Evolutionary conservation across 2,329 filamentous ascomycete species (phyloP), one percentile per base, ranked within the genome.

Genomic region (Aspergillus japonicus): DNA sequence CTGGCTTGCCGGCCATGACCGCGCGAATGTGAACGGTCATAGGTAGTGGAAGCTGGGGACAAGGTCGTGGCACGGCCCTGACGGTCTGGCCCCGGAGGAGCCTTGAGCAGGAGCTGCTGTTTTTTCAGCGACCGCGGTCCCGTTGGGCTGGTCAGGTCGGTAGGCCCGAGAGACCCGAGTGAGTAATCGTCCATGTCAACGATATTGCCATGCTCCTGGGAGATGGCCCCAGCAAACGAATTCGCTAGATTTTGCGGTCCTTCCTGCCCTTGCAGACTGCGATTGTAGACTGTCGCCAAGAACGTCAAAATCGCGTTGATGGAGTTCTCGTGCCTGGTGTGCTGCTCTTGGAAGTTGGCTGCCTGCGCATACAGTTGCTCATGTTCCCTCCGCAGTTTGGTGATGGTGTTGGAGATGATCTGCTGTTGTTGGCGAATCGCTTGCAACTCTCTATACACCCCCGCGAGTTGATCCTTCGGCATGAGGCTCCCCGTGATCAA

Each of bases 261-360:
- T 33, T 87, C 88, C 68, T 94, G 89, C 39, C 93, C 91, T 72
- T 97, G 93, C 53, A 99, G 79, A 64, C 92, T 96, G 70, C 96
- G 89, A 64, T 96, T 90, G 78, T 98, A 99, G 47, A 99, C 94
- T 12, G 96, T 98, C 50, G 94, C 95, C 21, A 99, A 83, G 75
- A 99, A 98, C 53, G 93, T 96, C 47, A 99, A 83, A 63, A 99
- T 98, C n/a, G 94, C 94, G 71, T 97, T 98, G 77, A 99, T 98
- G 0, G 94, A 97, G 73, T 94, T 96, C 73, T 99, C 95, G 71
- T 99, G 95, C n/a, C 95, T 88, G 67, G 94, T 92, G 71, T 98
- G 94, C 72, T 96, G 87, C 60, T 87, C 90, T 75, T 98, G 93
- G 73, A 97, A 97, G 59, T 90, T 88, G 49, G 90, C 84, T 0